phyloP scores from a whole-genome alignment of 164 flowering plant genomes.

The Magnolia officinalis region DNA sequence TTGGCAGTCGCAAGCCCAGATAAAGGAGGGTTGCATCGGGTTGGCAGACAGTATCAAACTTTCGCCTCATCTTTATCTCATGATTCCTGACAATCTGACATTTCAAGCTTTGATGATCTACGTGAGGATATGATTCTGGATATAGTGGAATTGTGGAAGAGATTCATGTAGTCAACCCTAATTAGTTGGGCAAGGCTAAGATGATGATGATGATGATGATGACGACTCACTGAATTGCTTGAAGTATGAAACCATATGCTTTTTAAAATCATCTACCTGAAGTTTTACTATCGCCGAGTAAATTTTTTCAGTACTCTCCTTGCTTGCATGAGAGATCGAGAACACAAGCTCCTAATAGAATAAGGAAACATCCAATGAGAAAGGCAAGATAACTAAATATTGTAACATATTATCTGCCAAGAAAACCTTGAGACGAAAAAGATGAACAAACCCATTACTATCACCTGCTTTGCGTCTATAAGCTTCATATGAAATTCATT shows the following conservation, averaged over 20 bases:
- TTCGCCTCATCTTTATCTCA: too few species aligned
- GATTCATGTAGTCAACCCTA: too few species aligned
- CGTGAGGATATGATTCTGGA: too few species aligned
- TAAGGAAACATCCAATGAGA: not conserved
- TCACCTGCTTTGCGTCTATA: slow-evolving; percentile 73
- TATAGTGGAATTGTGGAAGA: too few species aligned
- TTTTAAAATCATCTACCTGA: slow-evolving; percentile 50
- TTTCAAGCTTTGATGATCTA: too few species aligned
- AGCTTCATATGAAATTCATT: slow-evolving; percentile 56
- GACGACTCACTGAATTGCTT: not conserved
- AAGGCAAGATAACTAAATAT: not conserved
- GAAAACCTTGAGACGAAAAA: not conserved
- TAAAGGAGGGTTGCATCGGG: too few species aligned
- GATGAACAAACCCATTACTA: not conserved
- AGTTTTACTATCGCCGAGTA: slow-evolving; percentile 77
- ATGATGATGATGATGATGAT: too few species aligned
- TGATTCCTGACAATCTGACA: too few species aligned
- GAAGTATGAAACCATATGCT: slow-evolving; percentile 2
- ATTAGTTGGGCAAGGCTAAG: too few species aligned
- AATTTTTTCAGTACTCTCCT: slow-evolving; percentile 82
- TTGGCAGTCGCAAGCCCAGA: too few species aligned
- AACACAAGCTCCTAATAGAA: slow-evolving; percentile 63
- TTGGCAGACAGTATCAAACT: too few species aligned
- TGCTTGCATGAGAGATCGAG: slow-evolving; percentile 71
- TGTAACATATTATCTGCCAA: not conserved